Conservation (phyloP, 495 filamentous ascomycete genomes). For the Hypoxylon intermedium region DNA sequence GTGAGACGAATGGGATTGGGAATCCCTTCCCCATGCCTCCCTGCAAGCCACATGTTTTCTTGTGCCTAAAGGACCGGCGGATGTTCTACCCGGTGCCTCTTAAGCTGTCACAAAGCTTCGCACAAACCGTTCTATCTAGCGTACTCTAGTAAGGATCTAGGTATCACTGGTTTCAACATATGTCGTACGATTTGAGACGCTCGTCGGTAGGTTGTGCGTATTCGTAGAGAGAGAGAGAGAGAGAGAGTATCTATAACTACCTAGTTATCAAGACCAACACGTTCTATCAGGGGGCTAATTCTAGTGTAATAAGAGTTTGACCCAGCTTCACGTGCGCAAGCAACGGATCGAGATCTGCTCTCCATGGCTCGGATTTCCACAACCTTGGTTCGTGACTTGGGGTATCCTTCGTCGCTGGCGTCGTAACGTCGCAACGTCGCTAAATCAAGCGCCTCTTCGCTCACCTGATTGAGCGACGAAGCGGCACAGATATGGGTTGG, state of each 20-base stretch:
- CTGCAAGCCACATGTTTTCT: too few relatives aligned
- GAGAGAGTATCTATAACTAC: too few relatives aligned
- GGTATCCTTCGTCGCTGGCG: too few relatives aligned
- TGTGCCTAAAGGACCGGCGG: constrained; percentile 8
- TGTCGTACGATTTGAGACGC: constrained; percentile 20
- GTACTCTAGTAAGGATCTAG: background rate
- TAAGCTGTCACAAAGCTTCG: background rate
- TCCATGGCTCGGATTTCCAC: too few relatives aligned
- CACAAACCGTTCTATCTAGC: background rate
- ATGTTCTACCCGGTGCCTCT: constrained; percentile 11
- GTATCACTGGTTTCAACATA: too few relatives aligned
- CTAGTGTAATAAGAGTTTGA: background rate
- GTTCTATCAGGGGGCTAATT: background rate
- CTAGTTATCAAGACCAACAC: background rate
- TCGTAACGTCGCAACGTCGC: background rate
- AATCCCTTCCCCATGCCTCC: constrained; percentile 7
- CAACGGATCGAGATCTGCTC: background rate
- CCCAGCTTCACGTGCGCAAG: background rate
- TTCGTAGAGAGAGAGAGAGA: too few relatives aligned
- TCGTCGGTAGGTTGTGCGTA: background rate
- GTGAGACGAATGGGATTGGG: constrained; percentile 10
- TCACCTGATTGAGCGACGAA: background rate
- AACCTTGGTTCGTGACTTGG: background rate
- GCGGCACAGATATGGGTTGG: background rate
- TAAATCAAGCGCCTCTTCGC: background rate